Conservation (phyloP, 352 stramenopile genomes). For the Thraustotheca clavata region DNA sequence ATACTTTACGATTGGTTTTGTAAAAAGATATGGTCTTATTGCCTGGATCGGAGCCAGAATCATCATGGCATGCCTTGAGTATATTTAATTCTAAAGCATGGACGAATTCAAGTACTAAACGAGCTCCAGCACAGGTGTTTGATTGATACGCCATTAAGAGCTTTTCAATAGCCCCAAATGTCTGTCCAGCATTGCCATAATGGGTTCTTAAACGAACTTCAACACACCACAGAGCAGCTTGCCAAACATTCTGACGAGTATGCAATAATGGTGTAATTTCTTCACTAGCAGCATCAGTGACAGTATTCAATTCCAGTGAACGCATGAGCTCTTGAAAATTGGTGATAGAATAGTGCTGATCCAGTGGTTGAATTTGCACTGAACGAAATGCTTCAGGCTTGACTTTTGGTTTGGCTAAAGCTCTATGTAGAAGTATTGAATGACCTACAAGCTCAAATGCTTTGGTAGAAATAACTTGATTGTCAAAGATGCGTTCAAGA, state of each 20-base stretch:
- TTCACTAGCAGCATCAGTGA: neutral
- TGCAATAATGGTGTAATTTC: constrained; percentile 2
- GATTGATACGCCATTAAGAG: constrained; percentile 27
- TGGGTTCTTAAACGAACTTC: constrained; percentile 64
- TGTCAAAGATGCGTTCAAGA: constrained; percentile 7
- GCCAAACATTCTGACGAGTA: constrained; percentile 25
- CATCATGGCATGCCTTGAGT: constrained; percentile 25
- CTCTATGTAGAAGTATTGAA: neutral
- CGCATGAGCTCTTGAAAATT: constrained; percentile 20
- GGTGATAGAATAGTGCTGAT: constrained; percentile 21
- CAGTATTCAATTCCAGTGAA: neutral
- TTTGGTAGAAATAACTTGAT: neutral
- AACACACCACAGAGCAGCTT: constrained; percentile 61
- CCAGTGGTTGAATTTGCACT: neutral
- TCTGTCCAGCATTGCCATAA: constrained; percentile 63
- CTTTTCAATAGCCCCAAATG: constrained; percentile 64
- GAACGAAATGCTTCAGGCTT: neutral
- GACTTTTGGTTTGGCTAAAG: constrained; percentile 20
- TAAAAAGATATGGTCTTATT: constrained; percentile 46
- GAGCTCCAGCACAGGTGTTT: neutral
- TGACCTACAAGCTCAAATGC: neutral
- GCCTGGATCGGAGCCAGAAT: constrained; percentile 12
- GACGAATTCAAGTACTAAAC: constrained; percentile 39
- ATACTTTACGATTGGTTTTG: constrained; percentile 54
- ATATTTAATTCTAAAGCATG: constrained; percentile 42